phyloP scores from a whole-genome alignment of 441 rosid genomes.

The Brassica balearica region DNA sequence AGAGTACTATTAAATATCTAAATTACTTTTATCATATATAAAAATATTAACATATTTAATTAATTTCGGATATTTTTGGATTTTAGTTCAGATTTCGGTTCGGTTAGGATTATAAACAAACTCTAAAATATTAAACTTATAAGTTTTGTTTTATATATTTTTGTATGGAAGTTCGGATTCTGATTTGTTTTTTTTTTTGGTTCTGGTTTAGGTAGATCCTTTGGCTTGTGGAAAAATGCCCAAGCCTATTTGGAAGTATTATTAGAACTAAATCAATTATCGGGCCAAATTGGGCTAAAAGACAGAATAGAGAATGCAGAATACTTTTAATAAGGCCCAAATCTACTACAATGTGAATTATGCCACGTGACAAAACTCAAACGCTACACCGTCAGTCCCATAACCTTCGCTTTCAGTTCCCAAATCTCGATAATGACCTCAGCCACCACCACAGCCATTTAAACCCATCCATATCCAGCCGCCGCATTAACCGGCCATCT shows the following conservation, averaged over 20 bases:
- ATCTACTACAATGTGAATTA: neutral
- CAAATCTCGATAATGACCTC: neutral
- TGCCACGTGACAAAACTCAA: conserved; percentile 18
- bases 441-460: conserved; percentile 13
- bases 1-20: no score
- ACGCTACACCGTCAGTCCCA: conserved; percentile 1
- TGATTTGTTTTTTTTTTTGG: no score
- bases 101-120: no score
- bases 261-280: neutral
- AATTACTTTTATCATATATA: no score
- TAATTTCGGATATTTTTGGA: no score
- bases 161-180: no score
- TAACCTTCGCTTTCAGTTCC: conserved; percentile 21
- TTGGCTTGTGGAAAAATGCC: no score
- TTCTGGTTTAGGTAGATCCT: no score
- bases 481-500: neutral
- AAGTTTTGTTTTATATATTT: no score
- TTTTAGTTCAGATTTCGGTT: no score
- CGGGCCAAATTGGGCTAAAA: neutral
- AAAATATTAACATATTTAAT: no score
- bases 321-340: neutral
- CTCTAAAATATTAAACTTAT: no score
- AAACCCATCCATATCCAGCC: conserved; percentile 6
- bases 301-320: neutral
- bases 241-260: neutral